Evolutionary conservation across 1,139 yeast genomes (phyloP).

Genomic region (Candida sp.): DNA sequence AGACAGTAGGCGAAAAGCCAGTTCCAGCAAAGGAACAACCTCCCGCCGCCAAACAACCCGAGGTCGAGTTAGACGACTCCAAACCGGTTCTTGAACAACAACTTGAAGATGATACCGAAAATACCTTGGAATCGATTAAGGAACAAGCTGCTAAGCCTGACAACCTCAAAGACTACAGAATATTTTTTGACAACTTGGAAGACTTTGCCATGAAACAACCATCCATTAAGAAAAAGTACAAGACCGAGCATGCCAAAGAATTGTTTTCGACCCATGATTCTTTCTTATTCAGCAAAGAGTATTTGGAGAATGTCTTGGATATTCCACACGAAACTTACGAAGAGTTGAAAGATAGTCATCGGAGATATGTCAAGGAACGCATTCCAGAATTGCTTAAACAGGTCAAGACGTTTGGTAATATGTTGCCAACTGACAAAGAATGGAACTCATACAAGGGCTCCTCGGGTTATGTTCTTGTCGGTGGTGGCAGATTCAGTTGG

Average conservation of each 20-base stretch:
- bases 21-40: background rate
- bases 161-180: conserved; percentile 26
- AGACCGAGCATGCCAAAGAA: conserved; percentile 35
- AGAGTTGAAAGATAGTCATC: conserved; percentile 37
- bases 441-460: conserved; percentile 42
- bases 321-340: conserved; percentile 33
- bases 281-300: conserved; percentile 41
- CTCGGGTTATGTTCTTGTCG: conserved; percentile 46
- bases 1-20: background rate
- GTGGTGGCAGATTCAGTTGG: conserved; percentile 52
- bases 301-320: conserved; percentile 43
- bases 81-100: background rate
- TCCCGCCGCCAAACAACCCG: background rate
- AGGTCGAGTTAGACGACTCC: background rate
- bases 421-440: conserved; percentile 35
- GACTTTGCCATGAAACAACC: conserved; percentile 29
- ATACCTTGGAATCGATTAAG: background rate
- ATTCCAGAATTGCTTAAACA: conserved; percentile 34
- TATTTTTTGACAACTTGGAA: conserved; percentile 37
- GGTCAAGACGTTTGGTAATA: conserved; percentile 42
- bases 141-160: conserved; percentile 1
- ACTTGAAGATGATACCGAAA: background rate
- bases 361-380: conserved; percentile 30
- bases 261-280: conserved; percentile 24
- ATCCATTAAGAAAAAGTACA: conserved; percentile 40